Conservation (phyloP, 306 rosid species). For the Gillenia trifoliata region DNA sequence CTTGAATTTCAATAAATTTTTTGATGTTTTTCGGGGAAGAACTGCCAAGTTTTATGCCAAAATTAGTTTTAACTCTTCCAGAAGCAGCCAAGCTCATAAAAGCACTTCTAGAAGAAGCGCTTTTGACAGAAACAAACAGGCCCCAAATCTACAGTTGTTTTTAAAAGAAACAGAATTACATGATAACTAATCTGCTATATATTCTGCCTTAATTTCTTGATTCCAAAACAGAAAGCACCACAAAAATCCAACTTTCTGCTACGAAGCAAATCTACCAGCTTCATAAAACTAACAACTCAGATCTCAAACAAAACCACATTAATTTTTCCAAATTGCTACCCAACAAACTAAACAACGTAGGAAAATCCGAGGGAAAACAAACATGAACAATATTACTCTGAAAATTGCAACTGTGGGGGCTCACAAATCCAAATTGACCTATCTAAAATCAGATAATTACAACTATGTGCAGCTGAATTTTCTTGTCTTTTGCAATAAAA, state of each 20-base stretch:
- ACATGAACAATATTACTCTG: neutral
- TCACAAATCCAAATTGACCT: neutral
- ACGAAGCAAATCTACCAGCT: neutral
- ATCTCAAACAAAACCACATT: neutral
- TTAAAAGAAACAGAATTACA: neutral
- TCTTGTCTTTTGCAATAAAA: neutral
- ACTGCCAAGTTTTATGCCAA: too few relatives aligned
- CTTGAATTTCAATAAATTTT: too few relatives aligned
- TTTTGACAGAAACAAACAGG: too few relatives aligned
- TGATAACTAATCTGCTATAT: neutral
- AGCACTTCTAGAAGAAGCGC: too few relatives aligned
- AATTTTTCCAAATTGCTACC: neutral
- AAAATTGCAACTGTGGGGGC: neutral
- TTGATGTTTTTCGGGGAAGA: too few relatives aligned
- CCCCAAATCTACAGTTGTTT: neutral
- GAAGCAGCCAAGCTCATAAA: too few relatives aligned
- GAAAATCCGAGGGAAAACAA: neutral
- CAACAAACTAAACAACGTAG: neutral
- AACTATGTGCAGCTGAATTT: neutral
- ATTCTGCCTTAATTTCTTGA: neutral
- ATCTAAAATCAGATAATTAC: neutral
- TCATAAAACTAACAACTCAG: neutral
- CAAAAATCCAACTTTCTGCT: neutral
- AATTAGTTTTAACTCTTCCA: neutral
- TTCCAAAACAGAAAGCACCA: neutral